phyloP scores from a whole-genome alignment of 179 eudicot genomes.

The Patellifolia procumbens region DNA sequence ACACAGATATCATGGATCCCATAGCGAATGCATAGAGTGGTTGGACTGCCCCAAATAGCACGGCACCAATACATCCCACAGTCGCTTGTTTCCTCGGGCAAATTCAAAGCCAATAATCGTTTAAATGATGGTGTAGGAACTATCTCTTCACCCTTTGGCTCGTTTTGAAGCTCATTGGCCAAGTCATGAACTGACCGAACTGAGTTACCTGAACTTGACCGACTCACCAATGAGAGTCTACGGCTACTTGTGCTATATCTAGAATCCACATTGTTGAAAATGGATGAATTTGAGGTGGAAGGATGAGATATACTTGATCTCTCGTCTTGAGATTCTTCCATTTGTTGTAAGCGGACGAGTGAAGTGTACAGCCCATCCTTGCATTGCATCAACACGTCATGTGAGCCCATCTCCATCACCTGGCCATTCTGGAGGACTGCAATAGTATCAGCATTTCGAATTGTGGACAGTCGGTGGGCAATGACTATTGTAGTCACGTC shows the following conservation, averaged over 20 bases:
- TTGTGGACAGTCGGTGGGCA: conserved; percentile 69
- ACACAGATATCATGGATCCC: conserved; percentile 78
- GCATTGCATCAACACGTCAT: conserved; percentile 40
- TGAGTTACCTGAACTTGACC: conserved; percentile 60
- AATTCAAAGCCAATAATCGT: conserved; percentile 66
- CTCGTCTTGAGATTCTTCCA: conserved; percentile 13
- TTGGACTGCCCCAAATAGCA: conserved; percentile 67
- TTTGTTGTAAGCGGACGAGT: conserved; percentile 51
- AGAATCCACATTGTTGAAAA: conserved; percentile 19
- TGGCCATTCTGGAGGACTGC: conserved; percentile 55
- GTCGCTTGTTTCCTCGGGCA: conserved; percentile 79
- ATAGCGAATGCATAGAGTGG: conserved; percentile 62
- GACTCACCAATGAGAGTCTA: conserved; percentile 49
- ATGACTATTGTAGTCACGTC: conserved; percentile 62
- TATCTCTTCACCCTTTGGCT: conserved; percentile 4
- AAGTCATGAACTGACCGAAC: conserved; percentile 21
- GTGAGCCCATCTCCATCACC: conserved; percentile 55
- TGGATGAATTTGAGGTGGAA: conserved; percentile 17
- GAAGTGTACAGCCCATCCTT: conserved; percentile 43
- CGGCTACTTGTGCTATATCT: conserved; percentile 44
- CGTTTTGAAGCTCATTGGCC: background rate
- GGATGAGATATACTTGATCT: background rate
- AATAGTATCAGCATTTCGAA: conserved; percentile 54
- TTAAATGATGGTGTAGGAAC: conserved; percentile 53
- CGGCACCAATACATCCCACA: conserved; percentile 55